Percentiles rank a stretch among this genome's conserved stretches.
Evolutionary conservation across 106 monocot genomes (phyloP).

Genomic region (Hemerocallis citrina): DNA sequence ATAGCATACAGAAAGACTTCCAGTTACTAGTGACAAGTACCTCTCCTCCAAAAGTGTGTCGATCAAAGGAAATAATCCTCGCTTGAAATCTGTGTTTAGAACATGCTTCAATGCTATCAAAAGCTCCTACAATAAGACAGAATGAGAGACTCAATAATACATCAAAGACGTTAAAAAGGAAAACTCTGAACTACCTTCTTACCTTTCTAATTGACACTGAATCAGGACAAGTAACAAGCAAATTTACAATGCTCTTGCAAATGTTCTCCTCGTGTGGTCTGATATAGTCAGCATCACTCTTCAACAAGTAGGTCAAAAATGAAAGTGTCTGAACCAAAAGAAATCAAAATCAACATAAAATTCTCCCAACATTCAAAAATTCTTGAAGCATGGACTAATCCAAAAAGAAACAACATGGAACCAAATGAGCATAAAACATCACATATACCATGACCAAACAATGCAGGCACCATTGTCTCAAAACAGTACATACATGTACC

Average conservation of each 20-base stretch:
- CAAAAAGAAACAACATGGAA: no score
- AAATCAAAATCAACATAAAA: not conserved
- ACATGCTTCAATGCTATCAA: conserved; percentile 94
- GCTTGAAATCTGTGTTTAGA: conserved; percentile 80
- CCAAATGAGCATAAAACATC: no score
- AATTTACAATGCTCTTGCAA: conserved; percentile 95
- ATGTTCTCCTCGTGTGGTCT: conserved; percentile 91
- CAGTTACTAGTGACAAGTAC: conserved; percentile 14
- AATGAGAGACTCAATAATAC: not conserved
- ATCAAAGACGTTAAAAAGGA: not conserved
- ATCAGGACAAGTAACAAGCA: conserved; percentile 98
- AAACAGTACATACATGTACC: no score
- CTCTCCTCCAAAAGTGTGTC: conserved; percentile 98
- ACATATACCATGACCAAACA: no score
- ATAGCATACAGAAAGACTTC: not conserved
- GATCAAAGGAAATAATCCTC: conserved; percentile 93
- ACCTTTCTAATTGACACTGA: conserved; percentile 93
- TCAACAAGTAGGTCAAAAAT: conserved; percentile 88
- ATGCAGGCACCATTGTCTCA: no score
- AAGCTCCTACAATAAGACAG: conserved; percentile 54
- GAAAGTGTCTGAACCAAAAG: conserved; percentile 66
- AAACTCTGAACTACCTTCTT: not conserved
- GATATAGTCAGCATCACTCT: conserved; percentile 80
- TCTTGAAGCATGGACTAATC: no score
- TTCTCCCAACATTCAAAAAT: not conserved